These are phyloP conservation scores for Discostella stelligera DNA, from an alignment of 352 stramenopile species.

Conservation along the genomic window DNA sequence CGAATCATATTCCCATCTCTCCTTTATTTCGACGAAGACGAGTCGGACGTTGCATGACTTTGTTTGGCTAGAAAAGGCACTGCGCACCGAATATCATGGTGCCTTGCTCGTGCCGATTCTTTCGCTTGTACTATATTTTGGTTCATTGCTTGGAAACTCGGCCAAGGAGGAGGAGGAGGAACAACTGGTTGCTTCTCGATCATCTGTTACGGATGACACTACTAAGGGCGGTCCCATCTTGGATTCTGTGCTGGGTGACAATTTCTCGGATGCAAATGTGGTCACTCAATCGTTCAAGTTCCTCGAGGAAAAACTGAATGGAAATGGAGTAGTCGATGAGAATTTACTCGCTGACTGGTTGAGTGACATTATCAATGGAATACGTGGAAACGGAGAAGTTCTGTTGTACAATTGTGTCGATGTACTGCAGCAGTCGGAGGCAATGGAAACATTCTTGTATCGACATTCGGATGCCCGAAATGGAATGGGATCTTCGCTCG, in stretches of 20 bases:
- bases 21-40: conserved; percentile 53
- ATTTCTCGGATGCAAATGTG: conserved; percentile 6
- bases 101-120: conserved; percentile 63
- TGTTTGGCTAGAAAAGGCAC: conserved; percentile 71
- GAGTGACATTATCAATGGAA: conserved; percentile 72
- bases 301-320: conserved; percentile 43
- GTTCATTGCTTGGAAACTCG: background rate
- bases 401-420: conserved; percentile 42
- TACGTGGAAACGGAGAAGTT: conserved; percentile 70
- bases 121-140: conserved; percentile 54
- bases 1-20: conserved; percentile 1
- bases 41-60: conserved; percentile 70
- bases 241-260: conserved; percentile 21
- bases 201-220: conserved; percentile 6
- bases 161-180: conserved; percentile 4
- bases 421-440: conserved; percentile 58
- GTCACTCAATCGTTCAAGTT: conserved; percentile 35
- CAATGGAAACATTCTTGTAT: conserved; percentile 80
- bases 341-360: conserved; percentile 66
- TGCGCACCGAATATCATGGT: conserved; percentile 70
- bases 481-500: background rate
- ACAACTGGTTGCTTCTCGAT: conserved; percentile 14
- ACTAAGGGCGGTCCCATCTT: conserved; percentile 10
- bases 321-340: conserved; percentile 57
- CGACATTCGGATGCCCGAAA: conserved; percentile 44